These are phyloP conservation scores for Annulohypoxylon nitens DNA, from an alignment of 495 filamentous ascomycete genomes.

Conservation along the genomic window DNA sequence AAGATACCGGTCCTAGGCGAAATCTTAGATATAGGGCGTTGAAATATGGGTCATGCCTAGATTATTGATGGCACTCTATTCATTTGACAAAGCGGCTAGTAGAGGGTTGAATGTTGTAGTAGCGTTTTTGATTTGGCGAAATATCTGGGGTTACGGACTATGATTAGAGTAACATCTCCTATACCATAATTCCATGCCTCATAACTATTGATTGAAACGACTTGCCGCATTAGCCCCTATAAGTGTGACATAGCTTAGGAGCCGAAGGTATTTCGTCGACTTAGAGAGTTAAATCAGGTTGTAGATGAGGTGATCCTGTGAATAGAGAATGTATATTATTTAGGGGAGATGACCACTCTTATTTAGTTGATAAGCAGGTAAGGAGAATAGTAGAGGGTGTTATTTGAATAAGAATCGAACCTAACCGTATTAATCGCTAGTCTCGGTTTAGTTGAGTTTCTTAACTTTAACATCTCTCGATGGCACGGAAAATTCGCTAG, in stretches of 20 bases:
- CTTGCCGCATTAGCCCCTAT: not conserved
- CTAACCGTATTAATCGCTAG: too few species aligned
- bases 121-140: not conserved
- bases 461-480: not conserved
- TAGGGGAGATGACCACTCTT: not conserved
- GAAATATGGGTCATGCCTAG: not conserved
- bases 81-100: not conserved
- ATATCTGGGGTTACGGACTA: not conserved
- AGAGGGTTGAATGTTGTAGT: not conserved
- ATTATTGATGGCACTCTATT: not conserved
- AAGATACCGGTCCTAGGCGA: conserved; percentile 57
- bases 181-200: not conserved
- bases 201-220: not conserved
- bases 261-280: too few species aligned
- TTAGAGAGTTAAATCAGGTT: not conserved
- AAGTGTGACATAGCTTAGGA: not conserved
- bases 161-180: not conserved
- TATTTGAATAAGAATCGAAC: too few species aligned
- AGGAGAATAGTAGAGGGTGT: too few species aligned
- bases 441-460: too few species aligned
- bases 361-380: too few species aligned
- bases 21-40: not conserved
- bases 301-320: not conserved
- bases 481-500: not conserved
- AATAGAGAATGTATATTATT: not conserved